Percentiles rank a stretch among this genome's conserved stretches.
Evolutionary conservation across 2,329 filamentous ascomycete species (phyloP).

Genomic region (Colletotrichum ledebouriae): DNA sequence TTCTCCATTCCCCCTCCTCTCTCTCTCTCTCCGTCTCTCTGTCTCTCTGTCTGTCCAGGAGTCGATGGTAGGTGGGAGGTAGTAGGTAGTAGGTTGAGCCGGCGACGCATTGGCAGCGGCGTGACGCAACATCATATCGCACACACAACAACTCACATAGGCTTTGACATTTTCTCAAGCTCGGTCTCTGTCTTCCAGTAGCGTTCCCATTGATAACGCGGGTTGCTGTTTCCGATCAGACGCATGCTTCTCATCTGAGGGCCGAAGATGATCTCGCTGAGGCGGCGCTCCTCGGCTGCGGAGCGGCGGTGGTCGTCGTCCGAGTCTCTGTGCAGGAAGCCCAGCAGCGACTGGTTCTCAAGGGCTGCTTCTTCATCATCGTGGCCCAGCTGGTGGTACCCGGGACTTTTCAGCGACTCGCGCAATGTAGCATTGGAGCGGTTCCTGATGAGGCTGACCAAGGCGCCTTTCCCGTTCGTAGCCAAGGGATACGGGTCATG

Average conservation of each 20-base stretch:
- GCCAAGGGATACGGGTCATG: constrained; percentile 69
- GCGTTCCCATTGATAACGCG: constrained; percentile 85
- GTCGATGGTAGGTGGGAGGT: background rate
- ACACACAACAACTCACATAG: constrained; percentile 64
- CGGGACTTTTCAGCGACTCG: constrained; percentile 40
- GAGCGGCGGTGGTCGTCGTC: constrained; percentile 61
- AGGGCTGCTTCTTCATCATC: constrained; percentile 45
- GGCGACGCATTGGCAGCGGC: constrained; percentile 3
- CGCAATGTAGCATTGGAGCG: constrained; percentile 50
- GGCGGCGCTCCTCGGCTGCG: constrained; percentile 68
- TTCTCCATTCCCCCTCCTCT: too few species aligned
- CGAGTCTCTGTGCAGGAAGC: constrained; percentile 39
- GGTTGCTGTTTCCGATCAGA: constrained; percentile 90
- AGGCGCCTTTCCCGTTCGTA: constrained; percentile 50
- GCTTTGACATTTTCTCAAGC: constrained; percentile 77
- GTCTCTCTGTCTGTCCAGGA: background rate
- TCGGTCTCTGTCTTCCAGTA: constrained; percentile 89
- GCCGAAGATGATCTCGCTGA: constrained; percentile 71
- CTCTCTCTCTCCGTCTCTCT: too few species aligned
- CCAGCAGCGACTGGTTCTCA: constrained; percentile 37
- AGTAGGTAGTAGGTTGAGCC: background rate
- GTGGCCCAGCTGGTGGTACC: constrained; percentile 44
- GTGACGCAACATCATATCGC: background rate
- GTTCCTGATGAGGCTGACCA: constrained; percentile 61
- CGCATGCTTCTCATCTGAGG: constrained; percentile 85